Percentiles rank a stretch among this genome's conserved stretches.
Evolutionary conservation across 768 basidiomycete genomes (phyloP).

Genomic region (Wakefieldia striispora): DNA sequence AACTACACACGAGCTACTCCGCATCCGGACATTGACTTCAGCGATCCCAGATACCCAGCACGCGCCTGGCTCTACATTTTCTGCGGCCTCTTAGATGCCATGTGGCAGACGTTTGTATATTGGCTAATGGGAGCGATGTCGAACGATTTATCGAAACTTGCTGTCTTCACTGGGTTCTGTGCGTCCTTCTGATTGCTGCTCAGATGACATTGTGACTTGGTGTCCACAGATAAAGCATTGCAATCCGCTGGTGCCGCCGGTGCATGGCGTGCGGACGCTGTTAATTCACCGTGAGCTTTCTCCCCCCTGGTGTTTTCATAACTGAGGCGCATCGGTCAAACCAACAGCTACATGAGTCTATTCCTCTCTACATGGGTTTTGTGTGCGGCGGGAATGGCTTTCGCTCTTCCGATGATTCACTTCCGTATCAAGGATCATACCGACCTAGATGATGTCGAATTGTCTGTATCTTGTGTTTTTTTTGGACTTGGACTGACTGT

Average conservation of each 20-base stretch:
- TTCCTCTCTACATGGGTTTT: slow-evolving; percentile 76
- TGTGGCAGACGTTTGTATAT: slow-evolving; percentile 84
- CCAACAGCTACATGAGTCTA: slow-evolving; percentile 57
- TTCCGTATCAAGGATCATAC: slow-evolving; percentile 63
- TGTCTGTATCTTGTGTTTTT: slow-evolving; percentile 34
- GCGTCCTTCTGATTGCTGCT: slow-evolving; percentile 28
- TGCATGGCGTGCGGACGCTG: slow-evolving; percentile 68
- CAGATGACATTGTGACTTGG: not conserved
- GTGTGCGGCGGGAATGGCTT: slow-evolving; percentile 60
- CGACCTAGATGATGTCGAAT: slow-evolving; percentile 48
- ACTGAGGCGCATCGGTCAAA: not conserved
- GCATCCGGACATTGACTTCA: slow-evolving; percentile 57
- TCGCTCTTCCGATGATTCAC: slow-evolving; percentile 73
- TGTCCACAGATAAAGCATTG: slow-evolving; percentile 59
- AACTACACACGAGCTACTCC: slow-evolving; percentile 58
- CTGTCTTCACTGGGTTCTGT: slow-evolving; percentile 83
- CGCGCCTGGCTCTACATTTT: slow-evolving; percentile 65
- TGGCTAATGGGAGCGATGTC: slow-evolving; percentile 88
- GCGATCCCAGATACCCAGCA: slow-evolving; percentile 50
- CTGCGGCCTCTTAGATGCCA: slow-evolving; percentile 73
- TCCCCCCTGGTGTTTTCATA: not conserved
- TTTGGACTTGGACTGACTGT: slow-evolving; percentile 1
- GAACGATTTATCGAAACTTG: slow-evolving; percentile 76
- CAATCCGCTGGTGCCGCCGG: slow-evolving; percentile 78
- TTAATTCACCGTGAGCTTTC: slow-evolving; percentile 53